Evolutionary conservation across 129 eudicot species (phyloP).

Genomic region (Logfia minima): DNA sequence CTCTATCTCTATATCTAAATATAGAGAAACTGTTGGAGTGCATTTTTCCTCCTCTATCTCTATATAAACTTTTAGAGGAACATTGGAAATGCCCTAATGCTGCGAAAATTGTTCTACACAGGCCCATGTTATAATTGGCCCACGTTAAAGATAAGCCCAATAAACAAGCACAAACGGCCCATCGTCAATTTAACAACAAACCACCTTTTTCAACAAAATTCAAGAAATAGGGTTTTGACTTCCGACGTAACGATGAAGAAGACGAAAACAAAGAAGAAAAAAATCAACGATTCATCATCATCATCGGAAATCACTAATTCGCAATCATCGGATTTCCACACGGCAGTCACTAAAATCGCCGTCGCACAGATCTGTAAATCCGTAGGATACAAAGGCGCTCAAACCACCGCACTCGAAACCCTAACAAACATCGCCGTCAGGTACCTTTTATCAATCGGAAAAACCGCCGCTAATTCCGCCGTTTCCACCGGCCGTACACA

Average conservation of each 20-base stretch:
- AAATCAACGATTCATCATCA: constrained; percentile 21
- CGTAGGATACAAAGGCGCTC: constrained; percentile 43
- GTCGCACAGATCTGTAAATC: constrained; percentile 66
- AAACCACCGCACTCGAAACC: constrained; percentile 45
- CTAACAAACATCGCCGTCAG: constrained; percentile 28
- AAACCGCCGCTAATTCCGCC: constrained; percentile 44
- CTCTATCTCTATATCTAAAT: too few relatives aligned
- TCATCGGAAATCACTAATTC: neutral
- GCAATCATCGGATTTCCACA: constrained; percentile 33
- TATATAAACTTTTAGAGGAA: too few relatives aligned
- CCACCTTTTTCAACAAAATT: neutral
- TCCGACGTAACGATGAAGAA: constrained; percentile 17
- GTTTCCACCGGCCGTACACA: constrained; percentile 34
- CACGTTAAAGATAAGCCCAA: neutral
- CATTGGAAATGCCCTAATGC: too few relatives aligned
- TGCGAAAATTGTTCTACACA: too few relatives aligned
- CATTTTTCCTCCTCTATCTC: too few relatives aligned
- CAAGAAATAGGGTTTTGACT: constrained; percentile 28
- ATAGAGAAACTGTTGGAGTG: too few relatives aligned
- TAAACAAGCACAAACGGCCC: constrained; percentile 14
- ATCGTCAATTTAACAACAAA: neutral
- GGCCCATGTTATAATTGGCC: neutral
- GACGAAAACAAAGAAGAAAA: constrained; percentile 21
- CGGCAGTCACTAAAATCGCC: constrained; percentile 37
- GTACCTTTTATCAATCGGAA: constrained; percentile 27